These are phyloP conservation scores for Trichosporon sp. DNA, from an alignment of 1,284 basidiomycete species.

Conservation along the genomic window DNA sequence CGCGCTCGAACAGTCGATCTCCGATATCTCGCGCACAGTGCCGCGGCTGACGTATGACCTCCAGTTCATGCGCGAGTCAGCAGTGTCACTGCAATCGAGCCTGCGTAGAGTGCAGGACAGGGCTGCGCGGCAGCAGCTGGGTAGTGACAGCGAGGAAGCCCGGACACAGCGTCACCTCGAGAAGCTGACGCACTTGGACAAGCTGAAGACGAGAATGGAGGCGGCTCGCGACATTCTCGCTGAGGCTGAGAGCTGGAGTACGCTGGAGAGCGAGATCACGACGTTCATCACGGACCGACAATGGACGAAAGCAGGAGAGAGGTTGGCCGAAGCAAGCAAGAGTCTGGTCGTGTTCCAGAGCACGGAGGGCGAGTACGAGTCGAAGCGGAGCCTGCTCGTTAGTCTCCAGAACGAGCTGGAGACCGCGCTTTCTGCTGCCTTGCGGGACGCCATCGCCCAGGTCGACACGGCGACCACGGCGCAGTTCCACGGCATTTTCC, in stretches of 20 bases:
- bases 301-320: conserved; percentile 71
- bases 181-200: conserved; percentile 69
- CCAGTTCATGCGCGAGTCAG: conserved; percentile 89
- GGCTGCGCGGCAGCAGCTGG: conserved; percentile 44
- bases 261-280: conserved; percentile 83
- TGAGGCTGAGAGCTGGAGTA: conserved; percentile 91
- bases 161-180: conserved; percentile 53
- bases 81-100: conserved; percentile 63
- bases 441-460: conserved; percentile 72
- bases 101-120: conserved; percentile 56
- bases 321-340: conserved; percentile 76
- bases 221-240: conserved; percentile 73
- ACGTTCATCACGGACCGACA: conserved; percentile 65
- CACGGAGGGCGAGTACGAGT: conserved; percentile 74
- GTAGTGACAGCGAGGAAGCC: conserved; percentile 24
- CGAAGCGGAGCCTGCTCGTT: conserved; percentile 71
- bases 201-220: conserved; percentile 77
- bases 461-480: conserved; percentile 55
- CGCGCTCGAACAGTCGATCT: conserved; percentile 75
- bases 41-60: conserved; percentile 86
- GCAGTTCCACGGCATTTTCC: conserved; percentile 73
- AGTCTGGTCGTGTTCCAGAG: conserved; percentile 87
- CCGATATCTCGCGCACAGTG: conserved; percentile 79
- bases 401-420: conserved; percentile 90
- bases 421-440: conserved; percentile 73